A percentile compares a stretch with the other conserved stretches of the same genome.
phyloP scores from a whole-genome alignment of 2,329 filamentous ascomycete species.

The Dactylellina drechsleri region DNA sequence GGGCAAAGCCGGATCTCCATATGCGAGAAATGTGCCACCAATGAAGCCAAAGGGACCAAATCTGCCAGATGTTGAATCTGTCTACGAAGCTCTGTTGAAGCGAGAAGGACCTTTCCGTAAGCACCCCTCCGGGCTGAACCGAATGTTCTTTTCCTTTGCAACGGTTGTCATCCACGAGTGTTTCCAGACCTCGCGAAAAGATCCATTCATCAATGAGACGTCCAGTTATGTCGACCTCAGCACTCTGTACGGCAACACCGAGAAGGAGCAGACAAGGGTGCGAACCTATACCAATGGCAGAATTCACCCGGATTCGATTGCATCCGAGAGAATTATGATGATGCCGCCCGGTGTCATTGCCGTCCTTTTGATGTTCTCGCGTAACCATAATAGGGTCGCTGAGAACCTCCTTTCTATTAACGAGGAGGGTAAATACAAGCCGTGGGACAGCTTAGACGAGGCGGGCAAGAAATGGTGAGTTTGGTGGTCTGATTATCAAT shows the following conservation, averaged over 20 bases:
- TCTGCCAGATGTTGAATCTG: constrained; percentile 65
- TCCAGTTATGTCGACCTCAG: constrained; percentile 80
- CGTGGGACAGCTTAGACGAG: constrained; percentile 62
- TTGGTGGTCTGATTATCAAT: neutral
- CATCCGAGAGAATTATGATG: constrained; percentile 72
- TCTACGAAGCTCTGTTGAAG: constrained; percentile 66
- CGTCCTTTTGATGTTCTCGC: constrained; percentile 74
- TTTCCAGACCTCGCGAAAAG: constrained; percentile 72
- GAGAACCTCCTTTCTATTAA: constrained; percentile 73
- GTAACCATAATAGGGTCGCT: constrained; percentile 76
- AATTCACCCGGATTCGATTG: constrained; percentile 76
- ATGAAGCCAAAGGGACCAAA: constrained; percentile 66
- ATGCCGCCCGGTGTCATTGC: constrained; percentile 75
- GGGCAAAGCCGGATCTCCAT: constrained; percentile 72
- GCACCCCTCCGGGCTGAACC: constrained; percentile 71
- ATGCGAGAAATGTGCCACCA: constrained; percentile 72
- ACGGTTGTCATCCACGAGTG: constrained; percentile 64
- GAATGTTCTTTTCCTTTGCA: constrained; percentile 72
- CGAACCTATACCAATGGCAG: constrained; percentile 72
- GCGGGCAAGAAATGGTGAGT: constrained; percentile 62
- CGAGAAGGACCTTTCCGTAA: constrained; percentile 68
- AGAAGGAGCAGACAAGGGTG: constrained; percentile 71
- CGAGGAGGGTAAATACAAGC: constrained; percentile 67
- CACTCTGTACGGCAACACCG: constrained; percentile 76
- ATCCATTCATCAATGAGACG: constrained; percentile 73